phyloP scores from a whole-genome alignment of 1,284 basidiomycete species.

The Kwoniella shivajii region DNA sequence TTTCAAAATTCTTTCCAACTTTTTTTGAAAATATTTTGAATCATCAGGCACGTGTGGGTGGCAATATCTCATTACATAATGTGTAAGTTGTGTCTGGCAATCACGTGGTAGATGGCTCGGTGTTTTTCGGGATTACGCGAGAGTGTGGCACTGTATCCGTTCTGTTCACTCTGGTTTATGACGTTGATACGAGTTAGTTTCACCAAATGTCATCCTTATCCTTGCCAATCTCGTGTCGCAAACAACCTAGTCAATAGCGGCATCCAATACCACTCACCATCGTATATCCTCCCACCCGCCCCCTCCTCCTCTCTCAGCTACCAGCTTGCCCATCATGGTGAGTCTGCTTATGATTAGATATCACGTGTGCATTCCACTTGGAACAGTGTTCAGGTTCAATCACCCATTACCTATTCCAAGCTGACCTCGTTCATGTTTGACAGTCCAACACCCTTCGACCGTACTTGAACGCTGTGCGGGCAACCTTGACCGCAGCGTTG shows the following conservation, averaged over 20 bases:
- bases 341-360: too few relatives aligned
- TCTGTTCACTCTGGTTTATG: too few relatives aligned
- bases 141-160: conserved; percentile 13
- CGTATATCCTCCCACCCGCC: too few relatives aligned
- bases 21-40: background rate
- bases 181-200: background rate
- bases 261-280: too few relatives aligned
- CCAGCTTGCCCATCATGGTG: too few relatives aligned
- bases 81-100: background rate
- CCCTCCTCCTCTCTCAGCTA: too few relatives aligned
- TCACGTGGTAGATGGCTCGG: conserved; percentile 3
- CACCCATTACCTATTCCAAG: conserved; percentile 18
- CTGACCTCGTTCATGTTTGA: conserved; percentile 18
- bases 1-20: conserved; percentile 9
- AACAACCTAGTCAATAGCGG: too few relatives aligned
- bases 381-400: conserved; percentile 1
- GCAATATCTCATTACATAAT: background rate
- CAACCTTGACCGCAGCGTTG: conserved; percentile 93
- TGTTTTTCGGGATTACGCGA: background rate
- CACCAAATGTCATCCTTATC: too few relatives aligned
- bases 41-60: conserved; percentile 1
- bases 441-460: conserved; percentile 76
- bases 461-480: conserved; percentile 93
- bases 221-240: too few relatives aligned
- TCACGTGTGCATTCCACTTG: background rate